phyloP scores from a whole-genome alignment of 768 basidiomycete species.

The Kwoniella mangroviensis region DNA sequence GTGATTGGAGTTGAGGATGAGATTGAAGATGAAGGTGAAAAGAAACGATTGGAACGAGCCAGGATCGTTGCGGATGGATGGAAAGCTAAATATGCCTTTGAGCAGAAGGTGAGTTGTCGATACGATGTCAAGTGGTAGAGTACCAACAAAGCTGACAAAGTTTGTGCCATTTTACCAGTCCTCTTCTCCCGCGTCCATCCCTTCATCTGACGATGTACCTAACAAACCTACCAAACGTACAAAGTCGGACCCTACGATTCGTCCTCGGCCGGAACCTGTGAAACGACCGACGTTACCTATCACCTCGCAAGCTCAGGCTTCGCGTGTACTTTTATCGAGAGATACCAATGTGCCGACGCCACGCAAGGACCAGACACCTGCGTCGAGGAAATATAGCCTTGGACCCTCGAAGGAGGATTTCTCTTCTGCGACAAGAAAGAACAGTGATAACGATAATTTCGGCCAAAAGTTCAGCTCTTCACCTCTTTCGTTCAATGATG shows the following conservation, averaged over 20 bases:
- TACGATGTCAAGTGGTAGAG: background rate
- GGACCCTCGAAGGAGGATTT: background rate
- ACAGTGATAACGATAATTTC: background rate
- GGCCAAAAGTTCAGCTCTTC: slow-evolving; percentile 4
- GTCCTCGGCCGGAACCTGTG: background rate
- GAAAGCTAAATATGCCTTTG: slow-evolving; percentile 41
- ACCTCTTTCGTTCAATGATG: background rate
- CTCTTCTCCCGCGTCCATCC: slow-evolving; percentile 7
- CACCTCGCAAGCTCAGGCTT: background rate
- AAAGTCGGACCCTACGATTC: slow-evolving; percentile 4
- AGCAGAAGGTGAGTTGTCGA: slow-evolving; percentile 14
- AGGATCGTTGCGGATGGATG: slow-evolving; percentile 41
- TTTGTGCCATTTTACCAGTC: background rate
- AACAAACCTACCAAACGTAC: slow-evolving; percentile 10
- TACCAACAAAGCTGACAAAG: background rate
- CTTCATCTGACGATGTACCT: slow-evolving; percentile 6
- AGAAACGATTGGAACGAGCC: slow-evolving; percentile 29
- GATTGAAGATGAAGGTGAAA: slow-evolving; percentile 27
- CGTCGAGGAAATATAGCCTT: no score
- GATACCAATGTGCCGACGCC: slow-evolving; percentile 11
- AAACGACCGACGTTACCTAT: slow-evolving; percentile 12
- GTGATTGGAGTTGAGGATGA: background rate
- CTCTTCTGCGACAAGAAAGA: slow-evolving; percentile 3
- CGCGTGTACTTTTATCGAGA: slow-evolving; percentile 2
- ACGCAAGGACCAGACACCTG: no score